Conservation (phyloP, 352 stramenopile species). For the Pythium dissotocum region DNA sequence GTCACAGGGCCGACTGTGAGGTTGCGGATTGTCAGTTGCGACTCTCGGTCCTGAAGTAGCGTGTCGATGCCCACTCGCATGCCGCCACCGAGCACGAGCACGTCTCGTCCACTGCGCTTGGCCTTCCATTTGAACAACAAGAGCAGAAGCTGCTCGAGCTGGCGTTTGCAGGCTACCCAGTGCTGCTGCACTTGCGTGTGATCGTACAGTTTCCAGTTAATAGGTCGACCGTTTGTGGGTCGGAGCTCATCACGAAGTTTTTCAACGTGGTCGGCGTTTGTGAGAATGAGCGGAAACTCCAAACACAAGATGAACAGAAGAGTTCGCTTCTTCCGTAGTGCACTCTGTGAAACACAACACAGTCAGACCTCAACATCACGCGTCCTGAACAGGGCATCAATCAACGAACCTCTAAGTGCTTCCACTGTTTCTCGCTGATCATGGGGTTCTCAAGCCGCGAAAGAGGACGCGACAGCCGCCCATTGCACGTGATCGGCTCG, state of each 20-base stretch:
- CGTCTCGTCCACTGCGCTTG: slow-evolving; percentile 64
- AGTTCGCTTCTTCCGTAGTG: slow-evolving; percentile 66
- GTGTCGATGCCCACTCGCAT: slow-evolving; percentile 68
- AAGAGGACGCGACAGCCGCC: slow-evolving; percentile 49
- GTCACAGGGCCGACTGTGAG: slow-evolving; percentile 66
- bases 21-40: slow-evolving; percentile 51
- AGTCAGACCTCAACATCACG: neutral
- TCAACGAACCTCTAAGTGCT: slow-evolving; percentile 51
- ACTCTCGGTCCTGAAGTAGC: slow-evolving; percentile 49
- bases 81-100: slow-evolving; percentile 68
- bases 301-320: slow-evolving; percentile 62
- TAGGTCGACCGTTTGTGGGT: neutral
- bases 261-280: slow-evolving; percentile 45
- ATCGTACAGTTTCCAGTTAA: slow-evolving; percentile 57
- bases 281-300: slow-evolving; percentile 69
- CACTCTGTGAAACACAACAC: slow-evolving; percentile 30
- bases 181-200: slow-evolving; percentile 51
- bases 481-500: slow-evolving; percentile 69
- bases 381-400: neutral
- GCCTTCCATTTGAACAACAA: slow-evolving; percentile 79
- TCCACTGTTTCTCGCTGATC: slow-evolving; percentile 71
- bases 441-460: slow-evolving; percentile 51
- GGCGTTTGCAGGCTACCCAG: slow-evolving; percentile 64
- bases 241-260: slow-evolving; percentile 42
- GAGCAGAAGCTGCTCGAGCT: slow-evolving; percentile 68